phyloP scores from a whole-genome alignment of 2,329 filamentous ascomycete species.

The Fusarium transvaalense region DNA sequence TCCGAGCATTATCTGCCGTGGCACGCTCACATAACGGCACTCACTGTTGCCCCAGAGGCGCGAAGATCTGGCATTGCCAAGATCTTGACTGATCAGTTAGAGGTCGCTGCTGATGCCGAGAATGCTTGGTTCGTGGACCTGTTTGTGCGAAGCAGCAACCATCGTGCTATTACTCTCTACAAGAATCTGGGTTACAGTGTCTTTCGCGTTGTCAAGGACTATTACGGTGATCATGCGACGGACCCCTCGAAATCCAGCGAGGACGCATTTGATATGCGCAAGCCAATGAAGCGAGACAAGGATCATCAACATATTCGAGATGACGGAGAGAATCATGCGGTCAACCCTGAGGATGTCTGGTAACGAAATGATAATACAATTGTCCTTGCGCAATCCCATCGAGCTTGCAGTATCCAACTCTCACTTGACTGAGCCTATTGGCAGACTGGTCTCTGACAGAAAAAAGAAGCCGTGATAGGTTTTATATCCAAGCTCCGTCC shows the following conservation, averaged over 20 bases:
- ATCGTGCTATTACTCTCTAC: slow-evolving; percentile 89
- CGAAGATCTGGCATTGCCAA: slow-evolving; percentile 89
- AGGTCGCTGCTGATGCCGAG: slow-evolving; percentile 83
- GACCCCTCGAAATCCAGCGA: slow-evolving; percentile 74
- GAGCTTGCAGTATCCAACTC: not conserved
- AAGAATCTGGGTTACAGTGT: slow-evolving; percentile 92
- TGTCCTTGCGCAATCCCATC: slow-evolving; percentile 59
- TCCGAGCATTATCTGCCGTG: slow-evolving; percentile 97
- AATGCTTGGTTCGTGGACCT: slow-evolving; percentile 96
- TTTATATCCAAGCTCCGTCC: slow-evolving; percentile 59
- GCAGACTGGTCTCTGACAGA: not conserved
- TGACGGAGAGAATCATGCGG: slow-evolving; percentile 82
- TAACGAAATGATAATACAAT: slow-evolving; percentile 52
- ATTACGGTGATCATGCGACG: slow-evolving; percentile 88
- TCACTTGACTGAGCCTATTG: not conserved
- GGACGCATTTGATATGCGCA: slow-evolving; percentile 98
- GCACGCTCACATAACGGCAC: slow-evolving; percentile 97
- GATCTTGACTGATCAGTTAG: slow-evolving; percentile 83
- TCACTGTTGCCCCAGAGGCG: slow-evolving; percentile 90
- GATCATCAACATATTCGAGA: slow-evolving; percentile 80
- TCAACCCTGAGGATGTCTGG: slow-evolving; percentile 89
- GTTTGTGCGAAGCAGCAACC: slow-evolving; percentile 91
- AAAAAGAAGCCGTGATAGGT: not conserved
- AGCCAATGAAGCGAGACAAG: slow-evolving; percentile 85
- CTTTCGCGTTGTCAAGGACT: slow-evolving; percentile 87